Evolutionary conservation across 2,329 filamentous ascomycete species (phyloP).

Genomic region (Aphanocladium album): DNA sequence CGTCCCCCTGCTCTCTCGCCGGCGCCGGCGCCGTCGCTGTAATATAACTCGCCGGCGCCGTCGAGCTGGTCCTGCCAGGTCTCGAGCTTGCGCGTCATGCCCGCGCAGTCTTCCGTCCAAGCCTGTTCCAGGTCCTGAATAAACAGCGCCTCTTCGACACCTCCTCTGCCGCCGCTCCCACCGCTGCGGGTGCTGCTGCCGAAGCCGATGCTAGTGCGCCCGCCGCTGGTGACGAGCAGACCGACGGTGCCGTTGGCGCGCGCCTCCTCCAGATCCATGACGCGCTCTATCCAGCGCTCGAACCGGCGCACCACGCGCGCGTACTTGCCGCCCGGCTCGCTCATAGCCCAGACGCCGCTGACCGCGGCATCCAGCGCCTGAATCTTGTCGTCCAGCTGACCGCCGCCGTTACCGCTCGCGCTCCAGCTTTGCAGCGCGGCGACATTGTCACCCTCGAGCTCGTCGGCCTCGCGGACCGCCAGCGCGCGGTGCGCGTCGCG

Average conservation of each 20-base stretch:
- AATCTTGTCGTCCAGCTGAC: slow-evolving; percentile 49
- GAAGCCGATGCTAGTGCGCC: slow-evolving; percentile 24
- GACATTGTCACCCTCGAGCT: slow-evolving; percentile 46
- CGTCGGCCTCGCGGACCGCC: slow-evolving; percentile 34
- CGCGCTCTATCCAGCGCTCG: slow-evolving; percentile 52
- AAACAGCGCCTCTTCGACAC: slow-evolving; percentile 37
- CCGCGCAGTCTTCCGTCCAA: slow-evolving; percentile 56
- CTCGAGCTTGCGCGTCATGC: slow-evolving; percentile 50
- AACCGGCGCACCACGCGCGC: slow-evolving; percentile 51
- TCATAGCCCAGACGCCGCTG: slow-evolving; percentile 52
- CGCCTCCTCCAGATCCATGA: slow-evolving; percentile 42
- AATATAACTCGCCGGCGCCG: slow-evolving; percentile 38
- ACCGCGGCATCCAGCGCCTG: slow-evolving; percentile 54
- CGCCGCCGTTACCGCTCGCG: slow-evolving; percentile 21
- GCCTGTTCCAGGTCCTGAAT: slow-evolving; percentile 48
- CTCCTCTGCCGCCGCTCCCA: slow-evolving; percentile 15
- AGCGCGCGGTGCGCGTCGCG: slow-evolving; percentile 30
- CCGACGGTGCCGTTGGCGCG: slow-evolving; percentile 33
- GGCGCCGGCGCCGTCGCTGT: too few species aligned
- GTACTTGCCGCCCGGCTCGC: slow-evolving; percentile 52
- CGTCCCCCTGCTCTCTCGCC: slow-evolving; percentile 13
- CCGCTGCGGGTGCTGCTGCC: slow-evolving; percentile 20
- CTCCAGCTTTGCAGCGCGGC: slow-evolving; percentile 50
- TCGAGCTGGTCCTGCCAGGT: slow-evolving; percentile 46
- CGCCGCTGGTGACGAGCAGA: slow-evolving; percentile 19